These are phyloP conservation scores for Moniliella sp. DNA, from an alignment of 1,284 basidiomycete genomes.

Conservation along the genomic window DNA sequence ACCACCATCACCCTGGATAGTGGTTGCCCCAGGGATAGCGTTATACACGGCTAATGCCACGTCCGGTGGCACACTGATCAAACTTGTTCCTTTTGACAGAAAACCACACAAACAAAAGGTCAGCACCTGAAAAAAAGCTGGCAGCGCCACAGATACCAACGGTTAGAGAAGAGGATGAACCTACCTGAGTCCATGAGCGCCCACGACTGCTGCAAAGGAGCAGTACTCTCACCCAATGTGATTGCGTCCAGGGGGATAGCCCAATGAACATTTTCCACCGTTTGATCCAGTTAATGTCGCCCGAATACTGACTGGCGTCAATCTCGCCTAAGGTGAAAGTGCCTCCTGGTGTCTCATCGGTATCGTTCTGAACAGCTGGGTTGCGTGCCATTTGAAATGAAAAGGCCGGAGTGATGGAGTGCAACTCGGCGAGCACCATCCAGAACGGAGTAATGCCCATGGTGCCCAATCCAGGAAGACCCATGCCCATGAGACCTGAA, in stretches of 20 bases:
- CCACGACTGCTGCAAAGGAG: constrained; percentile 18
- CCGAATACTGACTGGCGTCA: constrained; percentile 30
- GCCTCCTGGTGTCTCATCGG: constrained; percentile 31
- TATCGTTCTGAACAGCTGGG: too few species aligned
- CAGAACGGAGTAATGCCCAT: constrained; percentile 47
- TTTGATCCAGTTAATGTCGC: constrained; percentile 32
- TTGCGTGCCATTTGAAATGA: constrained; percentile 35
- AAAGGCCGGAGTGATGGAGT: constrained; percentile 37
- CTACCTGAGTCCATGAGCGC: constrained; percentile 50
- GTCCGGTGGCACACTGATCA: too few species aligned
- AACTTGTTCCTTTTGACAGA: too few species aligned
- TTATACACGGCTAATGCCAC: too few species aligned
- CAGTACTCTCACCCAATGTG: constrained; percentile 33
- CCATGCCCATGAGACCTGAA: constrained; percentile 36
- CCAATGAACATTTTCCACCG: constrained; percentile 36
- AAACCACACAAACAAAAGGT: too few species aligned
- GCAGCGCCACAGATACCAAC: too few species aligned
- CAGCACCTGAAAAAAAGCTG: too few species aligned
- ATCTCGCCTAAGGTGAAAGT: constrained; percentile 36
- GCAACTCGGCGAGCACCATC: constrained; percentile 42
- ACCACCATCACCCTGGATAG: too few species aligned
- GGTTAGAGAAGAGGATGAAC: too few species aligned
- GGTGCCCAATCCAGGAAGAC: constrained; percentile 34
- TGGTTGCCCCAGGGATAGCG: too few species aligned
- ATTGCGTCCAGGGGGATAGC: constrained; percentile 37